Evolutionary conservation across 2,329 filamentous ascomycete species (phyloP), one percentile per base, ranked within the genome.

Genomic region (Aspergillus eucalypticola): DNA sequence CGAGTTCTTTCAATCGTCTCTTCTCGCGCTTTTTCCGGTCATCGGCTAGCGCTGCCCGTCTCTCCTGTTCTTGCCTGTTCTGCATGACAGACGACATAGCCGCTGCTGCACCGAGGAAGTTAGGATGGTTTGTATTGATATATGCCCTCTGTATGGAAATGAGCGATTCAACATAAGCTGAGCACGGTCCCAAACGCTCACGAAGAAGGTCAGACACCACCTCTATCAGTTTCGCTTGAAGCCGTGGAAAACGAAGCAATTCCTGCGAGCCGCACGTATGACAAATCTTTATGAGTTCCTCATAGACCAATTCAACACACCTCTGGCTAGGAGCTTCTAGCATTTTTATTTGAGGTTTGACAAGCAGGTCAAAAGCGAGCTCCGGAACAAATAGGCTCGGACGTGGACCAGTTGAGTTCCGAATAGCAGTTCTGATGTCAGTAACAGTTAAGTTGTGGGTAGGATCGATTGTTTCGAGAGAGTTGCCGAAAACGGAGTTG

Each of bases 111-210:
- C 95, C 95, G 15, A 98, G 86, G 81, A 99, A 99, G 78, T 99
- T 99, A 52, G 95, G 95, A 75, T 99, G 95, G 73, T 99, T 99
- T 44, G 95, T 99, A 81, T 99, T 99, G 80, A 99, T 98, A 78
- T 99, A 99, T 19, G 95, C 95, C 67, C 95, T 87, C 78, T 99
- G 95, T 62, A 99, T 99, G 25, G 95, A 90, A 66, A 99, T 99
- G 63, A 99, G 83, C 42, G 94, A 98, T 76, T 97, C 95, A 46
- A 99, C 95, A 68, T 99, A 99, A 55, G 80, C 84, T 2, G 94
- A 96, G 59, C 90, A 88, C 10, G 95, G 95, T 2, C 95, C 95
- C 5, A 99, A 83, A 61, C 94, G 87, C 79, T 99, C 95, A 57
- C 95, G 88, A 54, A 99, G 83, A 48, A 99, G 86, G 74, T 99